Percentiles rank a stretch among this genome's conserved stretches.
phyloP scores from a whole-genome alignment of 495 filamentous ascomycete species.

The Lasiosphaeria ovina region DNA sequence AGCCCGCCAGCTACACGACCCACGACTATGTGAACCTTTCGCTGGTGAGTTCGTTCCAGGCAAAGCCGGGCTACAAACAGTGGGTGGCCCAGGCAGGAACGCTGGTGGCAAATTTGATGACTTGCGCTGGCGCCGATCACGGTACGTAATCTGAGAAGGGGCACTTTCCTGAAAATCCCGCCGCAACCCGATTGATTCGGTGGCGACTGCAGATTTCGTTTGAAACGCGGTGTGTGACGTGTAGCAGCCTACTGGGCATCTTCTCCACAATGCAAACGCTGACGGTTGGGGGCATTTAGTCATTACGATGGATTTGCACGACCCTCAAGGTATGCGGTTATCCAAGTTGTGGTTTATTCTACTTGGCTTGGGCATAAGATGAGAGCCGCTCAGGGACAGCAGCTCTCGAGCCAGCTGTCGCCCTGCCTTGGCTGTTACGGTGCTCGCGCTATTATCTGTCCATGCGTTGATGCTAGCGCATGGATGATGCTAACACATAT shows the following conservation, averaged over 20 bases:
- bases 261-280: constrained; percentile 15
- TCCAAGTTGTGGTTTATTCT: too few species aligned
- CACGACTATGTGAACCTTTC: constrained; percentile 59
- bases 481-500: constrained; percentile 16
- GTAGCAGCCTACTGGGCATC: not conserved
- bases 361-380: too few species aligned
- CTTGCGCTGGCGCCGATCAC: constrained; percentile 94
- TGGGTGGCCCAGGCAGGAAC: constrained; percentile 99
- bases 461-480: constrained; percentile 1
- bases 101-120: constrained; percentile 88
- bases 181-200: not conserved
- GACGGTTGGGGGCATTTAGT: constrained; percentile 45
- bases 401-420: too few species aligned
- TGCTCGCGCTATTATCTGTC: too few species aligned
- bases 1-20: constrained; percentile 44
- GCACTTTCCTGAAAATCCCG: too few species aligned
- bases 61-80: constrained; percentile 91
- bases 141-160: constrained; percentile 33
- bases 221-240: not conserved
- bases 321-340: constrained; percentile 72
- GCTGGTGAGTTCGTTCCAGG: constrained; percentile 63
- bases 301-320: constrained; percentile 97
- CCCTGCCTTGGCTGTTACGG: too few species aligned
- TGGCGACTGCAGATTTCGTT: not conserved
- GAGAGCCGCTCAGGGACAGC: too few species aligned